These are phyloP conservation scores for Penicillium fimorum DNA, from an alignment of 495 filamentous ascomycete genomes.

Conservation along the genomic window DNA sequence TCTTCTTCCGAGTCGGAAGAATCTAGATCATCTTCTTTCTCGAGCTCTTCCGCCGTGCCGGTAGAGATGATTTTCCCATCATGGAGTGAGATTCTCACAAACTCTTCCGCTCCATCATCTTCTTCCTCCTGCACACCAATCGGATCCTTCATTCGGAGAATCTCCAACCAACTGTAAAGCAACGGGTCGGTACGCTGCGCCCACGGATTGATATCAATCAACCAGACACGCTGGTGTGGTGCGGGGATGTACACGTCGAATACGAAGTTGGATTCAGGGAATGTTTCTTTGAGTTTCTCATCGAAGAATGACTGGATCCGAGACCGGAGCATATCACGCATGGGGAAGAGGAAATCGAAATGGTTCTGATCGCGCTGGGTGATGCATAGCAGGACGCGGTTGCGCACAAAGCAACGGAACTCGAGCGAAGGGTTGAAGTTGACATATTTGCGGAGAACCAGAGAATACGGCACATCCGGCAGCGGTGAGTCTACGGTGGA, in stretches of 20 bases:
- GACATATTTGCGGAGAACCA: conserved; percentile 85
- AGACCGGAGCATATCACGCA: conserved; percentile 60
- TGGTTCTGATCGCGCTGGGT: conserved; percentile 88
- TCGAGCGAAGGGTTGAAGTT: conserved; percentile 86
- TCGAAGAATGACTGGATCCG: conserved; percentile 74
- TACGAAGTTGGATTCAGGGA: conserved; percentile 78
- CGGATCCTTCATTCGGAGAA: conserved; percentile 67
- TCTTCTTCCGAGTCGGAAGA: conserved; percentile 32
- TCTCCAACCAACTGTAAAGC: conserved; percentile 87
- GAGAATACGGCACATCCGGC: conserved; percentile 55
- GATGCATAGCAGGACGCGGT: conserved; percentile 73
- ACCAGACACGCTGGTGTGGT: conserved; percentile 70
- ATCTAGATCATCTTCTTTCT: conserved; percentile 23
- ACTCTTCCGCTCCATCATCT: conserved; percentile 30
- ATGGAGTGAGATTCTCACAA: conserved; percentile 43
- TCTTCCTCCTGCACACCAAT: conserved; percentile 37
- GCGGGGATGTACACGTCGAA: conserved; percentile 91
- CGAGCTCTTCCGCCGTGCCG: conserved; percentile 12
- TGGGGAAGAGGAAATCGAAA: conserved; percentile 72
- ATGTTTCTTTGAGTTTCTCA: conserved; percentile 64
- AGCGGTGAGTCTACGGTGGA: conserved; percentile 12
- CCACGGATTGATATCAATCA: conserved; percentile 97
- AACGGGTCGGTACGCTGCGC: conserved; percentile 84
- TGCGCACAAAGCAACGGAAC: conserved; percentile 90
- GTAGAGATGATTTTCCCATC: conserved; percentile 23